Base-by-base conservation (phyloP, 1,284 basidiomycete species). In the Ceraceosorus bombacis region DNA sequence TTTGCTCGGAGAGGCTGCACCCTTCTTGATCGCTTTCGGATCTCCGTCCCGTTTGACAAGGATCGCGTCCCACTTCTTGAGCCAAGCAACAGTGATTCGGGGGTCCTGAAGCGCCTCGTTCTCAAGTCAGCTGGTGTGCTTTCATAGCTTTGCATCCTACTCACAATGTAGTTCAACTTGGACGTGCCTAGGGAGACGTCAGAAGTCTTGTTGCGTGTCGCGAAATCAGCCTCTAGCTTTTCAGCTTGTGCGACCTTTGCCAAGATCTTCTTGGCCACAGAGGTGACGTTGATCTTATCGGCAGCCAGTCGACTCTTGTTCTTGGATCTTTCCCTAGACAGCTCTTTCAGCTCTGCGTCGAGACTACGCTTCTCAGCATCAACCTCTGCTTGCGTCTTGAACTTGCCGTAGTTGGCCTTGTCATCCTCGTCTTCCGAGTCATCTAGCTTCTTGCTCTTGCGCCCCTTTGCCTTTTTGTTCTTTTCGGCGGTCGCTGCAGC, bases 241-340 rank as follows among this genome's bases (percentile, higher is more conserved):
- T 72, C 67, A 58, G 74, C 68, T 59, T 65, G 63, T 58, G 76
- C 73, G 53, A 70, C 66, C 64, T 74, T 76, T 63, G 41, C 57
- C 39, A 72, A 82, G 41, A 94, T 82, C 79, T 70, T 69, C 87
- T 90, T 75, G 88, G 90, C 54, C 79, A 81, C 17, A 84, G 61
- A 65, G 9, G 65, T 59, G 54, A 76, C 72, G 61, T 74, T 77
- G 63, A 69, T 80, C 64, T 82, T 83, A 36, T 63, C 39, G 37
- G 68, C 61, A 9, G 49, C 40, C 59, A 80, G 80, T 27, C 27
- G 27, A 1, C 86, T 85, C 77, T 87, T 87, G 65, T 83, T 80
- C 13, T 85, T 86, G 57, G 90, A 89, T 49, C 91, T 84, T 78
- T 97, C 93, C 78, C 87, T 85, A 69, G 82, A 85, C 63, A 94